Evolutionary conservation across 768 basidiomycete species (phyloP).

Genomic region (Russula abietina): DNA sequence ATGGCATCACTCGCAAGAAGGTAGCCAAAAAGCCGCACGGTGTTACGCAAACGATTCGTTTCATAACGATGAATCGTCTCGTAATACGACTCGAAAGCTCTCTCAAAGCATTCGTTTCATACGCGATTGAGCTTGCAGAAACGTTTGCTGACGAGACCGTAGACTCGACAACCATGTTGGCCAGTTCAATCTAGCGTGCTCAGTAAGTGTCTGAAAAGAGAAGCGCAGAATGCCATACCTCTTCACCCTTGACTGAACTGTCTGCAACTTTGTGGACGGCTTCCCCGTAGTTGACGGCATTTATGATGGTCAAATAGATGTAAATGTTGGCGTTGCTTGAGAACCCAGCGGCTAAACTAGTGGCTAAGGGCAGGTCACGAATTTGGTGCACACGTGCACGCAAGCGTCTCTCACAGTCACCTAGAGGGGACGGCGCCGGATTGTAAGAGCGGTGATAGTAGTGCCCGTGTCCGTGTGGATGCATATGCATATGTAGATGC

Average conservation of each 20-base stretch:
- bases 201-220: slow-evolving; percentile 2
- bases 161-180: slow-evolving; percentile 99
- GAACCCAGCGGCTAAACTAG: too few relatives aligned
- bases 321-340: background rate
- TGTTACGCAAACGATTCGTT: slow-evolving; percentile 95
- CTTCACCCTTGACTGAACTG: slow-evolving; percentile 87
- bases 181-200: slow-evolving; percentile 71
- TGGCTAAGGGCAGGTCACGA: slow-evolving; percentile 6
- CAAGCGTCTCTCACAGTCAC: slow-evolving; percentile 7
- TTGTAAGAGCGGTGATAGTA: slow-evolving; percentile 18
- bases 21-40: slow-evolving; percentile 95
- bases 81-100: slow-evolving; percentile 86
- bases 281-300: slow-evolving; percentile 96
- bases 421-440: background rate
- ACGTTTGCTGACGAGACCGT: slow-evolving; percentile 91
- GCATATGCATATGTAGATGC: slow-evolving; percentile 7
- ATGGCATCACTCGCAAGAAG: slow-evolving; percentile 80
- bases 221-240: slow-evolving; percentile 46
- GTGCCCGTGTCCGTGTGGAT: slow-evolving; percentile 13
- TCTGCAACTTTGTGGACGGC: slow-evolving; percentile 96
- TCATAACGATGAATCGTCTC: slow-evolving; percentile 97
- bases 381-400: slow-evolving; percentile 15
- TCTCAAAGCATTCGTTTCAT: slow-evolving; percentile 87
- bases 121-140: slow-evolving; percentile 94
- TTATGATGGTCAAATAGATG: slow-evolving; percentile 89